Evolutionary conservation across 192 early-diverging fungal genomes (phyloP).

Genomic region (Dispira parvispora): DNA sequence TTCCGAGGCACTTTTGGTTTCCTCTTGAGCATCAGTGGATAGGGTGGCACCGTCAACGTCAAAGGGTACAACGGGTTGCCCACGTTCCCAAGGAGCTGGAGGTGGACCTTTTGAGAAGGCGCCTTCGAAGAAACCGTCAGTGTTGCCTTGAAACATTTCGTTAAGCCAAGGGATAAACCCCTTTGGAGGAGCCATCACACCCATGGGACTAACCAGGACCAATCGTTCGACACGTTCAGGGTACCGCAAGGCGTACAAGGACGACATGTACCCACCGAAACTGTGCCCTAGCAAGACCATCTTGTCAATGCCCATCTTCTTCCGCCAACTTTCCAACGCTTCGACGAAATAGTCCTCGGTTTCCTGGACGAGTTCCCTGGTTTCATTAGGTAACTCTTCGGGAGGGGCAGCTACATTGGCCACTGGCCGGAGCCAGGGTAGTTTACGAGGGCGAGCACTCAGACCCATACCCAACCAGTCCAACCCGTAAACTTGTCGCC

Average conservation of each 20-base stretch:
- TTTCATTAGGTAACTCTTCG: conserved; percentile 24
- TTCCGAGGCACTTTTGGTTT: not conserved
- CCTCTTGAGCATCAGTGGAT: conserved; percentile 11
- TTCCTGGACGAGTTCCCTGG: conserved; percentile 15
- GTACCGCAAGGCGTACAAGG: conserved; percentile 73
- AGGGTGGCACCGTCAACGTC: not conserved
- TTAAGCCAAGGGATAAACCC: conserved; percentile 28
- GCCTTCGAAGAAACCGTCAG: not conserved
- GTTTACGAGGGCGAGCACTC: conserved; percentile 57
- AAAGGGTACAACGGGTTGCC: conserved; percentile 15
- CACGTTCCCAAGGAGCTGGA: conserved; percentile 16
- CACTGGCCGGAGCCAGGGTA: conserved; percentile 20
- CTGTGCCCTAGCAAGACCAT: conserved; percentile 76
- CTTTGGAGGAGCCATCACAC: conserved; percentile 35
- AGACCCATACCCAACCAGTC: conserved; percentile 98
- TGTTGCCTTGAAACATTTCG: conserved; percentile 11
- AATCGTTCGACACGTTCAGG: conserved; percentile 74
- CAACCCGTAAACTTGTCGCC: conserved; percentile 25
- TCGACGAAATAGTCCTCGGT: conserved; percentile 81
- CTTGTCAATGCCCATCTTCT: conserved; percentile 55
- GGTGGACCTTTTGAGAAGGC: not conserved
- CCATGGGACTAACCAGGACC: conserved; percentile 76
- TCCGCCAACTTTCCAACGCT: conserved; percentile 76
- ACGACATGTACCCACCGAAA: conserved; percentile 75
- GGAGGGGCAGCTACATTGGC: conserved; percentile 18